Evolutionary conservation across 148 eudicot species (phyloP).

Genomic region (Polygonum aviculare): DNA sequence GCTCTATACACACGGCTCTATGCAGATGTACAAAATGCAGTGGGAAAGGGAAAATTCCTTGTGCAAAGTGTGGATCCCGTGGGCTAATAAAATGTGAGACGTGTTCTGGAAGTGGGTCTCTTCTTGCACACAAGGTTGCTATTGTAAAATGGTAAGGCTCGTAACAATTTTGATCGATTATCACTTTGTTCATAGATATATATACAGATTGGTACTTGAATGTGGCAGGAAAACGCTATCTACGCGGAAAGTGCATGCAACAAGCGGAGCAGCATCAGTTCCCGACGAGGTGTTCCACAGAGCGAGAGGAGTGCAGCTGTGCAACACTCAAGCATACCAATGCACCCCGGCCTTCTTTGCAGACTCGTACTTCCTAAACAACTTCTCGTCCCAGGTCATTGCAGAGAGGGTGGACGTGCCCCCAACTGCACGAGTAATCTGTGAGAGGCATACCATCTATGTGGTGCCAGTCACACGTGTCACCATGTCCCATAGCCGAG

Average conservation of each 20-base stretch:
- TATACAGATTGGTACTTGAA: background rate
- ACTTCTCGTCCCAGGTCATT: conserved; percentile 88
- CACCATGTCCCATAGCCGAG: conserved; percentile 55
- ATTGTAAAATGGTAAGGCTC: conserved; percentile 68
- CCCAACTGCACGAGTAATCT: conserved; percentile 64
- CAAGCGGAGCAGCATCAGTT: conserved; percentile 92
- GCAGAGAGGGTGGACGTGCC: conserved; percentile 73
- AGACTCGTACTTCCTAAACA: conserved; percentile 82
- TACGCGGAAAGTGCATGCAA: conserved; percentile 72
- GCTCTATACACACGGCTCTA: background rate
- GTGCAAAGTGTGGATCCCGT: conserved; percentile 77
- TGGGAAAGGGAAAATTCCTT: conserved; percentile 82
- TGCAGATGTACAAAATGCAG: conserved; percentile 75
- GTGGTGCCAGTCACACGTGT: conserved; percentile 94
- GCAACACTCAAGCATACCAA: conserved; percentile 93
- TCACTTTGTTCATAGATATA: background rate
- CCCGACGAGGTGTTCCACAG: conserved; percentile 97
- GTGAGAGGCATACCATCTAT: conserved; percentile 79
- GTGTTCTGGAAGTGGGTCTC: conserved; percentile 70
- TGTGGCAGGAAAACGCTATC: conserved; percentile 64
- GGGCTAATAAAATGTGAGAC: conserved; percentile 73
- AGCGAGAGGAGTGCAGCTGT: conserved; percentile 83
- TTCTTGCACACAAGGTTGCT: conserved; percentile 61
- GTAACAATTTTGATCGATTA: background rate
- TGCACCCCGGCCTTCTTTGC: conserved; percentile 92